Conservation (phyloP, 257 asterid genomes). For the Salvia rosmarinus region DNA sequence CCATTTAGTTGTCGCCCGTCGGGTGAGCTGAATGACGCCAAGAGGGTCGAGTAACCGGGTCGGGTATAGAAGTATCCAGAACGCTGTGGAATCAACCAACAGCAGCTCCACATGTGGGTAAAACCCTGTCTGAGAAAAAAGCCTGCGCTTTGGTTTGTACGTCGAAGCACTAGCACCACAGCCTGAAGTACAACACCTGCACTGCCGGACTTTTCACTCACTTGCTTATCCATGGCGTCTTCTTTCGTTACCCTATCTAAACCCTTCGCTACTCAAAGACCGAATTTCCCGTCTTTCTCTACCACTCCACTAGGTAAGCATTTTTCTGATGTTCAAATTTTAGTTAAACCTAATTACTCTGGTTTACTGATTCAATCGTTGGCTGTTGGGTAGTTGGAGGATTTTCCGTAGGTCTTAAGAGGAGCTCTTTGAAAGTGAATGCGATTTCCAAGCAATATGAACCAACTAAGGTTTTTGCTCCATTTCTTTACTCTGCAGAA, state of each 20-base stretch:
- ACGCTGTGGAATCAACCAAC: conserved; percentile 12
- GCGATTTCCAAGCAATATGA: conserved; percentile 71
- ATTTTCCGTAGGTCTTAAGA: conserved; percentile 43
- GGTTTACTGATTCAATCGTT: background rate
- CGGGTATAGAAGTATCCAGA: conserved; percentile 17
- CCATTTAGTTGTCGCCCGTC: conserved; percentile 8
- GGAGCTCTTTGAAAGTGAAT: conserved; percentile 55
- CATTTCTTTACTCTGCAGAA: background rate
- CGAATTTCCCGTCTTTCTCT: conserved; percentile 44
- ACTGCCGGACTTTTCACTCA: conserved; percentile 19
- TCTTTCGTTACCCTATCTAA: conserved; percentile 48
- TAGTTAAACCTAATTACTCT: background rate
- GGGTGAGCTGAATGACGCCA: background rate
- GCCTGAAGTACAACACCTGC: conserved; percentile 22
- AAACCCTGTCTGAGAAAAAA: background rate
- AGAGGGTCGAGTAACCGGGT: background rate
- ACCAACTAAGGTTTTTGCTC: conserved; percentile 65
- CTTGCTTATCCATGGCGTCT: conserved; percentile 81
- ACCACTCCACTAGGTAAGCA: conserved; percentile 41
- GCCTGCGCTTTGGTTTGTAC: conserved; percentile 5
- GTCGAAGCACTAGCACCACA: conserved; percentile 4
- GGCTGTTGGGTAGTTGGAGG: background rate
- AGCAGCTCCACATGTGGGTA: conserved; percentile 15
- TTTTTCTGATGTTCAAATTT: background rate
- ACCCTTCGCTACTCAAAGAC: conserved; percentile 49